Evolutionary conservation across 1,284 basidiomycete species (phyloP), one percentile per base, ranked within the genome.

Genomic region (Meripilus lineatus): DNA sequence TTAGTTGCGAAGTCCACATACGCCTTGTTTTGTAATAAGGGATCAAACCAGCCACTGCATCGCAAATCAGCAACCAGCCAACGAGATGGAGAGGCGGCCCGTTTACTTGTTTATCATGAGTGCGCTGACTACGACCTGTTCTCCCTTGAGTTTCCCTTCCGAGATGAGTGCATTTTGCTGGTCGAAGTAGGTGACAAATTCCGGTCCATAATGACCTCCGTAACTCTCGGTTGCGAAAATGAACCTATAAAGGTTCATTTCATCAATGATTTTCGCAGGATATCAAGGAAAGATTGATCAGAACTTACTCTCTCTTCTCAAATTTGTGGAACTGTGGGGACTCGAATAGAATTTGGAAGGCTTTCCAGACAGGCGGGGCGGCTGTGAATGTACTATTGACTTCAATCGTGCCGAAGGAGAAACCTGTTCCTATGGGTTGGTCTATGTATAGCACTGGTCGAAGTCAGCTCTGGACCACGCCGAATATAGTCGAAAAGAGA

Each of bases 371-470:
- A 17, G 71, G 71, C 1, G 71, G 69, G 1, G 75, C 69, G 0
- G 75, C 72, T 18, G 73, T 50, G 37, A 70, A 55, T 0, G 81
- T 82, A 57, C 75, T 81, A 50, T 78, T 77, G 17, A 69, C 70
- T 0, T 70, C 68, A 44, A 77, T 72, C 0, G 61, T 71, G 3
- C 81, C 81, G 45, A 74, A 77, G 4, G 80, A 84, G 57, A 83
- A 83, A 2, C 81, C 81, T 4, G 79, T 77, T 0, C 78, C 79
- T 42, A 84, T 79, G 1, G 85, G 85, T 58, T 89, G 84, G 58
- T 87, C 84, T 40, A 88, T 79, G 55, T 85, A 87, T 37, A 89
- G 79, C 59, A 84, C 80, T 84, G 44, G n/a, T 14, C 10, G 17
- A 3, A 11, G 17, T 33, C 24, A 37, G 14, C 4, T 17, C 26